phyloP scores from a whole-genome alignment of 768 basidiomycete species.

The Termitomyces sp. region DNA sequence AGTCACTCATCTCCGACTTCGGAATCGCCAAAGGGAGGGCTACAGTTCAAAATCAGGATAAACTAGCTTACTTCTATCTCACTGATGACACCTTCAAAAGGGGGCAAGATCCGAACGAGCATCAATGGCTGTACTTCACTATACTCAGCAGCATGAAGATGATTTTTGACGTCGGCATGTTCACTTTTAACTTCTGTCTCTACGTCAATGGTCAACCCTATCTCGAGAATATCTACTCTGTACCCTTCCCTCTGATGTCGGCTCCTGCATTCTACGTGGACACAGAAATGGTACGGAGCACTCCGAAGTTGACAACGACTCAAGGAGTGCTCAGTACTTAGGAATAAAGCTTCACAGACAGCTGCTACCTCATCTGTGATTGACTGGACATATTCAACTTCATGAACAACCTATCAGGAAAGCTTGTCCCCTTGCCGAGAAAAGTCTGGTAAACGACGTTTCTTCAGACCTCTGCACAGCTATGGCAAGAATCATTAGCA shows the following conservation, averaged over 20 bases:
- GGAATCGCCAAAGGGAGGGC: constrained; percentile 29
- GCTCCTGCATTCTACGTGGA: constrained; percentile 26
- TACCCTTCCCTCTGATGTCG: constrained; percentile 1
- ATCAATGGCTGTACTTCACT: constrained; percentile 50
- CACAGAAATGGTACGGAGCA: constrained; percentile 10
- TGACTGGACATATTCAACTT: constrained; percentile 21
- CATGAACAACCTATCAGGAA: constrained; percentile 29
- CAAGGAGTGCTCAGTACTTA: constrained; percentile 28
- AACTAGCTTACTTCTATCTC: constrained; percentile 31
- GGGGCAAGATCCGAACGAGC: constrained; percentile 42
- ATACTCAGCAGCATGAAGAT: constrained; percentile 39
- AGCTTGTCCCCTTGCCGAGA: constrained; percentile 18
- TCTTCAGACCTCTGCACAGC: constrained; percentile 7
- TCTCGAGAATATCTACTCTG: not conserved
- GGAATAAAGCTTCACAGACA: constrained; percentile 20
- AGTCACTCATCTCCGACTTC: constrained; percentile 29
- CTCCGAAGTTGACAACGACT: constrained; percentile 14
- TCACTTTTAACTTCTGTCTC: constrained; percentile 35
- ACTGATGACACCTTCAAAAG: constrained; percentile 21
- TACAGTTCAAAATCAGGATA: constrained; percentile 31
- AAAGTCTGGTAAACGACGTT: constrained; percentile 18
- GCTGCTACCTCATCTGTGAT: constrained; percentile 13
- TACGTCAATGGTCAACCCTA: constrained; percentile 12
- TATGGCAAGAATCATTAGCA: constrained; percentile 10
- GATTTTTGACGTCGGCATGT: constrained; percentile 39